Evolutionary conservation across 2,329 filamentous ascomycete species (phyloP).

Genomic region (Coniochaeta sp.): DNA sequence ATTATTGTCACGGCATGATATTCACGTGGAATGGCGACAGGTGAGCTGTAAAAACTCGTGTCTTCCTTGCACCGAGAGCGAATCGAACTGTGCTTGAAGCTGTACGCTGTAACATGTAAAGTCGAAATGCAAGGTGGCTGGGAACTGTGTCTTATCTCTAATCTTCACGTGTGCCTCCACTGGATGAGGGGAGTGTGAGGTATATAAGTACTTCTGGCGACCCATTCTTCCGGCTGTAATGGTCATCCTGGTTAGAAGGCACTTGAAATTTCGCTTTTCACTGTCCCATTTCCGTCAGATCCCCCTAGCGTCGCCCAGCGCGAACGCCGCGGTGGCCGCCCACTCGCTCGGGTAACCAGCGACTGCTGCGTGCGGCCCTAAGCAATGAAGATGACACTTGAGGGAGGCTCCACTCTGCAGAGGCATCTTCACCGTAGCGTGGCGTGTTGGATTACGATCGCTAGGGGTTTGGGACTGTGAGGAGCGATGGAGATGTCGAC

Average conservation of each 20-base stretch:
- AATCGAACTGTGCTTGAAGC: too few relatives aligned
- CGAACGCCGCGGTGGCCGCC: slow-evolving; percentile 60
- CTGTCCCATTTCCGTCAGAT: slow-evolving; percentile 49
- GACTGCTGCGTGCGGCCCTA: slow-evolving; percentile 54
- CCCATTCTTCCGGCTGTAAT: slow-evolving; percentile 45
- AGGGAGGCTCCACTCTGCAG: slow-evolving; percentile 69
- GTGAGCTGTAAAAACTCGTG: background rate
- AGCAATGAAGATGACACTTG: slow-evolving; percentile 63
- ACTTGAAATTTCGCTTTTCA: slow-evolving; percentile 40
- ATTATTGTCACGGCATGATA: background rate
- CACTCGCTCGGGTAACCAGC: slow-evolving; percentile 62
- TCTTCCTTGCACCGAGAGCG: too few relatives aligned
- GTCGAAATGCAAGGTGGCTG: too few relatives aligned
- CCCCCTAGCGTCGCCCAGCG: slow-evolving; percentile 54
- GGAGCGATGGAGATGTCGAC: slow-evolving; percentile 50
- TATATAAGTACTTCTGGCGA: slow-evolving; percentile 5
- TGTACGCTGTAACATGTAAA: too few relatives aligned
- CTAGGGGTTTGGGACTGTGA: slow-evolving; percentile 49
- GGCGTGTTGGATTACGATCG: slow-evolving; percentile 63
- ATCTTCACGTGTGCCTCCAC: background rate
- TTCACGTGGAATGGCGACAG: background rate
- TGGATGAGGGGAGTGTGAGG: too few relatives aligned
- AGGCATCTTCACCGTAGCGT: slow-evolving; percentile 63
- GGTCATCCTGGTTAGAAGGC: slow-evolving; percentile 51
- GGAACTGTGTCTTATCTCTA: background rate